These are phyloP conservation scores for Aureobasidium sp. DNA, from an alignment of 2,329 filamentous ascomycete species.

Conservation along the genomic window DNA sequence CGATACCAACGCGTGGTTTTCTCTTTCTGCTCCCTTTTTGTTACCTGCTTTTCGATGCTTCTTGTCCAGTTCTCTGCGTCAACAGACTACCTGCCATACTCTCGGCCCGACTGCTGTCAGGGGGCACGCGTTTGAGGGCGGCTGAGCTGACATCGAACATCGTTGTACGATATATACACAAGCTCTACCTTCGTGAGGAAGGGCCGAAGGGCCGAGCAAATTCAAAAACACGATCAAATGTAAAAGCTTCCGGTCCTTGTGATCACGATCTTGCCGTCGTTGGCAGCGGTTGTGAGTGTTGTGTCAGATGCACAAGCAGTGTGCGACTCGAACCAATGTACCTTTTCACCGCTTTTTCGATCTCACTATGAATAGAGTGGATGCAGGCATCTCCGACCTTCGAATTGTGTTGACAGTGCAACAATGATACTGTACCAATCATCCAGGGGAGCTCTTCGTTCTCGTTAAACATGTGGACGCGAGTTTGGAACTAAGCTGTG, in stretches of 20 bases:
- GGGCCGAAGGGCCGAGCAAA: slow-evolving; percentile 6
- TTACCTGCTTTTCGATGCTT: not conserved
- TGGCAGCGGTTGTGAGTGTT: not conserved
- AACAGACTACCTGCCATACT: not conserved
- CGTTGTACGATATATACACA: slow-evolving; percentile 11
- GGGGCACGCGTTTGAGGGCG: not conserved
- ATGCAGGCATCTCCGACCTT: not conserved
- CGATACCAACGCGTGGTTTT: slow-evolving; percentile 11
- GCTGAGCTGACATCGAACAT: not conserved
- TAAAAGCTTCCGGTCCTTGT: not conserved
- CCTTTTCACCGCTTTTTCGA: slow-evolving; percentile 9
- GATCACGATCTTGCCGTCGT: not conserved
- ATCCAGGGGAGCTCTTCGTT: not conserved
- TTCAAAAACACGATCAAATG: slow-evolving; percentile 5
- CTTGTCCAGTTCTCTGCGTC: not conserved
- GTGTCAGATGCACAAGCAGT: not conserved
- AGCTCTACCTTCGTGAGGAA: slow-evolving; percentile 1
- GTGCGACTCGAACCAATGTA: not conserved
- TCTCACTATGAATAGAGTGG: not conserved
- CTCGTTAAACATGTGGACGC: not conserved
- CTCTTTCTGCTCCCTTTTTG: not conserved
- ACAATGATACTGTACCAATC: not conserved
- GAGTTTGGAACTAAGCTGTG: not conserved
- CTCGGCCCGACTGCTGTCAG: slow-evolving; percentile 8
- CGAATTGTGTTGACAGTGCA: not conserved